These are phyloP conservation scores for Trichoderma reesei DNA, from an alignment of 495 filamentous ascomycete species.

Conservation along the genomic window DNA sequence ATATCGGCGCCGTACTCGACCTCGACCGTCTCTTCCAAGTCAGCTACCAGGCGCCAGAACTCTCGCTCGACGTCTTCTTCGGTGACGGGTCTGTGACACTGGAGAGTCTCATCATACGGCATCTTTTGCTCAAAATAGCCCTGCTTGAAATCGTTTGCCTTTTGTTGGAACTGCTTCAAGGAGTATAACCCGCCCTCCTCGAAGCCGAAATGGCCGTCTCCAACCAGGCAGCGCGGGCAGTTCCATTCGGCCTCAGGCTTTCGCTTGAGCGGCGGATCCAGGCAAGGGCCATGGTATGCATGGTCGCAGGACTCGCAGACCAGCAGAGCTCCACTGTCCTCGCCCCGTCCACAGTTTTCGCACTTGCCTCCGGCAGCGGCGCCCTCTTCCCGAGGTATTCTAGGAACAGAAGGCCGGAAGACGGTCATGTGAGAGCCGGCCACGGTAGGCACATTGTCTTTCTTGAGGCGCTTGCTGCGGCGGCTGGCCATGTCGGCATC, in stretches of 20 bases:
- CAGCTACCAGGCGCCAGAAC: conserved; percentile 93
- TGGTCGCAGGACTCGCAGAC: conserved; percentile 91
- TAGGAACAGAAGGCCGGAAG: conserved; percentile 69
- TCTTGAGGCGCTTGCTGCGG: conserved; percentile 86
- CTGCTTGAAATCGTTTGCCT: conserved; percentile 88
- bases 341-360: conserved; percentile 75
- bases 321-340: conserved; percentile 54
- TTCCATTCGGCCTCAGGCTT: conserved; percentile 89
- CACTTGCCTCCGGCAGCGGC: conserved; percentile 74
- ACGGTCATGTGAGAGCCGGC: conserved; percentile 95
- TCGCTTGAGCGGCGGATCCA: conserved; percentile 75
- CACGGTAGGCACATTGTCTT: conserved; percentile 82
- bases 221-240: conserved; percentile 89
- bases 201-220: conserved; percentile 94
- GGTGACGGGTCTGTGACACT: conserved; percentile 67
- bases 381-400: conserved; percentile 56
- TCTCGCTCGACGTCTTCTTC: conserved; percentile 96
- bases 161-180: conserved; percentile 91
- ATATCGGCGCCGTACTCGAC: conserved; percentile 99
- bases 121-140: conserved; percentile 84
- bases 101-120: conserved; percentile 78
- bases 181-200: conserved; percentile 97
- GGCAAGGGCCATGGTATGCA: conserved; percentile 77
- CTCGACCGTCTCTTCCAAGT: conserved; percentile 87
- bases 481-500: conserved; percentile 67